Conservation (phyloP, 805 yeast species). For the Hanseniaspora vineae region DNA sequence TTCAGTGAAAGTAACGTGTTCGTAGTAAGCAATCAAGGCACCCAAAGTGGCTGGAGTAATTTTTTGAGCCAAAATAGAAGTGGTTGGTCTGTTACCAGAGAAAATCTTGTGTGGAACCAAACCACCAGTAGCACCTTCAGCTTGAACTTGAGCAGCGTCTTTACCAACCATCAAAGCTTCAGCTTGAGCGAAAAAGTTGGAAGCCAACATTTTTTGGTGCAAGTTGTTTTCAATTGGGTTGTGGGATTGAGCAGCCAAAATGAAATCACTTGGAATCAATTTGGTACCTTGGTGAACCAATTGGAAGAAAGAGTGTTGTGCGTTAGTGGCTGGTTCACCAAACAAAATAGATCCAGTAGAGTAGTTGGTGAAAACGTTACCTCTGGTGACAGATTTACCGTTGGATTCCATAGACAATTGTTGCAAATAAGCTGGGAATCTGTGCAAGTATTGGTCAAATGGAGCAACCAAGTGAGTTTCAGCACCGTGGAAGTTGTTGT, state of each 20-base stretch:
- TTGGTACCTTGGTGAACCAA: constrained; percentile 98
- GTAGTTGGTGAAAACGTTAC: constrained; percentile 80
- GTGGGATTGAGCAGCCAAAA: constrained; percentile 93
- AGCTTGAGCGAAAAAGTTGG: constrained; percentile 96
- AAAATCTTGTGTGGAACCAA: constrained; percentile 92
- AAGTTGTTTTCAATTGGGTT: constrained; percentile 90
- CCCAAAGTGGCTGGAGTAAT: constrained; percentile 96
- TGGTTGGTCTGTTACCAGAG: constrained; percentile 98
- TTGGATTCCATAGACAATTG: constrained; percentile 98
- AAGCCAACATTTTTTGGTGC: constrained; percentile 97
- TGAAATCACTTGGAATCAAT: constrained; percentile 92
- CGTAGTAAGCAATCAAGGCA: constrained; percentile 94
- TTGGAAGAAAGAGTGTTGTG: constrained; percentile 99
- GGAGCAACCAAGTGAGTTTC: constrained; percentile 98
- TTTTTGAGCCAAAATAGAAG: constrained; percentile 89
- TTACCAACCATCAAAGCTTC: constrained; percentile 97
- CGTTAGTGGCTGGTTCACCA: constrained; percentile 98
- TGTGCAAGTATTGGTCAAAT: constrained; percentile 95
- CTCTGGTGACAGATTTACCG: constrained; percentile 95
- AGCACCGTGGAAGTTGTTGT: constrained; percentile 95
- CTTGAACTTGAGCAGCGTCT: constrained; percentile 65
- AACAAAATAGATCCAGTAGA: constrained; percentile 92
- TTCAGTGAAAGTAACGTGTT: constrained; percentile 92
- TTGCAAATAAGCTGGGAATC: constrained; percentile 99
- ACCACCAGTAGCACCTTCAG: constrained; percentile 80